phyloP scores from a whole-genome alignment of 2,329 filamentous ascomycete genomes.

The Fusarium duplospermum region DNA sequence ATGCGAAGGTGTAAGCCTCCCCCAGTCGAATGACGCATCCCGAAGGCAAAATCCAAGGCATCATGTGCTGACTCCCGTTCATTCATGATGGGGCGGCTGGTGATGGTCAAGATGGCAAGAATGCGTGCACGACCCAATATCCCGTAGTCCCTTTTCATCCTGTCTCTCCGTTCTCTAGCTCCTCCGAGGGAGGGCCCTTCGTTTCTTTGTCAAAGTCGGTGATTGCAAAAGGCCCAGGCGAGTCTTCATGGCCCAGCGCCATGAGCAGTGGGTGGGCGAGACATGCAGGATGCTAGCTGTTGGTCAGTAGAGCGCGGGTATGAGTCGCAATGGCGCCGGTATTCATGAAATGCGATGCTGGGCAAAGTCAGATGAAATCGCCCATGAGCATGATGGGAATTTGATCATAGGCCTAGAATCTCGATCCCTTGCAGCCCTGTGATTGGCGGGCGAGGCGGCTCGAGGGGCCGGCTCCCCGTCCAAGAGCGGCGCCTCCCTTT shows the following conservation, averaged over 20 bases:
- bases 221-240: background rate
- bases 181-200: background rate
- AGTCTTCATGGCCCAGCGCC: background rate
- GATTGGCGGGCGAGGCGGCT: constrained; percentile 20
- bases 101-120: background rate
- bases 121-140: constrained; percentile 5
- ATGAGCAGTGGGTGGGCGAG: background rate
- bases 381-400: constrained; percentile 40
- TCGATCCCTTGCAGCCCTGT: constrained; percentile 32
- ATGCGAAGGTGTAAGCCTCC: constrained; percentile 1
- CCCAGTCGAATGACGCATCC: constrained; percentile 27
- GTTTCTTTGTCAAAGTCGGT: constrained; percentile 1
- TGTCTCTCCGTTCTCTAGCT: constrained; percentile 14
- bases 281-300: constrained; percentile 8
- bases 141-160: constrained; percentile 3
- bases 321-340: constrained; percentile 10
- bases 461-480: constrained; percentile 24
- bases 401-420: constrained; percentile 32
- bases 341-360: constrained; percentile 12
- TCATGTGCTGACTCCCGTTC: constrained; percentile 15
- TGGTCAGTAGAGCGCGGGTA: background rate
- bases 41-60: constrained; percentile 19
- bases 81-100: constrained; percentile 14
- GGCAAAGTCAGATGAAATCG: constrained; percentile 23
- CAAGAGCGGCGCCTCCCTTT: constrained; percentile 19